phyloP scores from a whole-genome alignment of 495 filamentous ascomycete genomes.

The Penicillium psychrofluorescens region DNA sequence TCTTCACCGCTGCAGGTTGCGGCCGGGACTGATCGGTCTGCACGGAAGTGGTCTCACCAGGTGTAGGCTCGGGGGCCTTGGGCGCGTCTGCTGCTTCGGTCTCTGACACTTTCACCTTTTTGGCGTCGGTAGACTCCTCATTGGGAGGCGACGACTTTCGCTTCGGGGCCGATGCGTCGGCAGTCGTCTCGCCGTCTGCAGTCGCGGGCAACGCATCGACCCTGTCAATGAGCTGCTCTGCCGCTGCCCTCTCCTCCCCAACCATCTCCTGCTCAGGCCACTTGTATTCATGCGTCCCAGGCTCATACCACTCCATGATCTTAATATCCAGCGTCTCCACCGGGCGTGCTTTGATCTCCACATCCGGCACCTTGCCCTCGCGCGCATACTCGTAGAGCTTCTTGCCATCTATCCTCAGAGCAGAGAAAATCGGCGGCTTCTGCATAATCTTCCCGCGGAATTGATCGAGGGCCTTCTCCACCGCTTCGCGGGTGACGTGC shows the following conservation, averaged over 20 bases:
- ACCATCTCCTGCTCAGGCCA: conserved; percentile 72
- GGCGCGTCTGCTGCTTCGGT: conserved; percentile 17
- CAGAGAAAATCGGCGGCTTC: conserved; percentile 87
- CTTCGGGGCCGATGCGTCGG: conserved; percentile 12
- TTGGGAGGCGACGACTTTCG: conserved; percentile 27
- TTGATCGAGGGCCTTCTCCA: conserved; percentile 65
- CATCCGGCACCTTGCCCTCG: conserved; percentile 73
- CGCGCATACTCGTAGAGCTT: conserved; percentile 92
- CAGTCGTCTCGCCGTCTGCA: conserved; percentile 12
- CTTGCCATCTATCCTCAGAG: conserved; percentile 84
- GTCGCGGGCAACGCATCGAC: conserved; percentile 19
- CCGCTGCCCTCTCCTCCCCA: conserved; percentile 62
- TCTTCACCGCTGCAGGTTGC: conserved; percentile 61
- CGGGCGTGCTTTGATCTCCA: conserved; percentile 72
- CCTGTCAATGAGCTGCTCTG: conserved; percentile 57
- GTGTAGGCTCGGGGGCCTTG: conserved; percentile 10
- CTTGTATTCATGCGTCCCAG: conserved; percentile 62
- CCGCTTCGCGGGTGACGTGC: conserved; percentile 68
- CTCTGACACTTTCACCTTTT: conserved; percentile 30
- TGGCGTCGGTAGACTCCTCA: conserved; percentile 18
- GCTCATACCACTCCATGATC: conserved; percentile 80
- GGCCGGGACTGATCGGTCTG: conserved; percentile 14
- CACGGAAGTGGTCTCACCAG: conserved; percentile 3
- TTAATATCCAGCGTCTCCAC: conserved; percentile 72
- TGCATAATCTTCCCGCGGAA: conserved; percentile 89